Conservation (phyloP, 495 filamentous ascomycete genomes). For the Aspergillus carlsbadensis region DNA sequence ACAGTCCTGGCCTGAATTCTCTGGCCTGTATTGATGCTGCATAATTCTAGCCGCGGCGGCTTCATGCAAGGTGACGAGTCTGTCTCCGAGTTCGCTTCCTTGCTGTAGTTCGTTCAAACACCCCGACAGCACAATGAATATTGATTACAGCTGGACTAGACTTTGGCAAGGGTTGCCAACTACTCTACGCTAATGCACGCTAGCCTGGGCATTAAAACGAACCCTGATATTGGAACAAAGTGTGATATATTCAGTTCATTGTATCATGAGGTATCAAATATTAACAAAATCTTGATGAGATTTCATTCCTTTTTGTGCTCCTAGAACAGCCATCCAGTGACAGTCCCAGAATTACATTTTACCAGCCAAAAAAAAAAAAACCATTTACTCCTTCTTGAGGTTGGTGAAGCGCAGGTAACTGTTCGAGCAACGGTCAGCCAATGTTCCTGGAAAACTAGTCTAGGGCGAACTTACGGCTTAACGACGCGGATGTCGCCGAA, state of each 20-base stretch:
- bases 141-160: neutral
- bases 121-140: slow-evolving; percentile 3
- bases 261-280: slow-evolving; percentile 22
- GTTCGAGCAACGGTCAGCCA: slow-evolving; percentile 11
- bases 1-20: neutral
- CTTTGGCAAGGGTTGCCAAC: neutral
- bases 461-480: slow-evolving; percentile 70
- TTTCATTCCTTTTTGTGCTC: slow-evolving; percentile 15
- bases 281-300: slow-evolving; percentile 14
- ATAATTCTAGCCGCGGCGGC: neutral
- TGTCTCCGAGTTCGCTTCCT: neutral
- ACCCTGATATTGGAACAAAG: neutral
- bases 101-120: neutral
- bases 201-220: neutral
- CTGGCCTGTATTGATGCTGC: neutral
- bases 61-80: slow-evolving; percentile 11
- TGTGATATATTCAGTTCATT: neutral
- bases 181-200: neutral
- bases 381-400: slow-evolving; percentile 37
- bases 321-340: slow-evolving; percentile 11
- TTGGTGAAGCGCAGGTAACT: slow-evolving; percentile 51
- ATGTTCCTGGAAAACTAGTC: neutral
- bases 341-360: slow-evolving; percentile 7
- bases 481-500: slow-evolving; percentile 90
- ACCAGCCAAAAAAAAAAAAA: slow-evolving; percentile 5